A percentile compares a stretch with the other conserved stretches of the same genome.
These are phyloP conservation scores for Lizonia empirigonia DNA, from an alignment of 2,329 filamentous ascomycete species.

Conservation along the genomic window DNA sequence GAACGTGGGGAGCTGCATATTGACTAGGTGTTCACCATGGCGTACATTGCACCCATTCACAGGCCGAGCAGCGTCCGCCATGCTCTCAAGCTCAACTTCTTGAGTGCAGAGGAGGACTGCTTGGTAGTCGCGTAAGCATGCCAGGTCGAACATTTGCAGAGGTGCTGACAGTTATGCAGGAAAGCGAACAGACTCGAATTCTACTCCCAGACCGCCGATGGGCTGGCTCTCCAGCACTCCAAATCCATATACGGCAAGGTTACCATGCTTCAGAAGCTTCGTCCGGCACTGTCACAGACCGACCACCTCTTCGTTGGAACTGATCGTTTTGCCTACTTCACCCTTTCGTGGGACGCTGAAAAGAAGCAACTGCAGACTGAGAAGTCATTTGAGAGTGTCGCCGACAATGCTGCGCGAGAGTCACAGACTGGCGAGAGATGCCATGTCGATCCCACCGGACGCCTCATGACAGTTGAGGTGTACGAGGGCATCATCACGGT, in stretches of 20 bases:
- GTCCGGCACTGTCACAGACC: conserved; percentile 72
- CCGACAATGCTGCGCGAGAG: conserved; percentile 68
- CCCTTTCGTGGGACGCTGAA: conserved; percentile 76
- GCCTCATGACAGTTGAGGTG: conserved; percentile 69
- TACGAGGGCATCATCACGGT: conserved; percentile 72
- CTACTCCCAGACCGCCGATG: conserved; percentile 71
- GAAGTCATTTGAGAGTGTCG: conserved; percentile 64
- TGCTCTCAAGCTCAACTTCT: conserved; percentile 79
- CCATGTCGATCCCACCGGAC: conserved; percentile 78
- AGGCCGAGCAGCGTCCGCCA: conserved; percentile 88
- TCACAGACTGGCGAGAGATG: conserved; percentile 83
- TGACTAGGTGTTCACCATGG: conserved; percentile 63
- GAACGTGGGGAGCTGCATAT: neutral
- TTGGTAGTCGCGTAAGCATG: conserved; percentile 80
- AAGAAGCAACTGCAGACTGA: conserved; percentile 60
- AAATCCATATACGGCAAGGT: conserved; percentile 83
- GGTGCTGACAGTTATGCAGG: conserved; percentile 45
- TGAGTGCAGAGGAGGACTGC: conserved; percentile 76
- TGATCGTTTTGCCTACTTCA: conserved; percentile 89
- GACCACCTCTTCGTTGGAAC: conserved; percentile 94
- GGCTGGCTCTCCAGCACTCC: conserved; percentile 65
- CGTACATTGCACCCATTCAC: conserved; percentile 93
- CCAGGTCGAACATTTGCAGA: neutral
- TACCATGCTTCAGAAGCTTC: conserved; percentile 80
- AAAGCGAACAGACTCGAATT: conserved; percentile 87